Percentiles rank a stretch among this genome's conserved stretches.
Conservation (phyloP, 2,329 filamentous ascomycete species). For the Botrytis sinoallii region DNA sequence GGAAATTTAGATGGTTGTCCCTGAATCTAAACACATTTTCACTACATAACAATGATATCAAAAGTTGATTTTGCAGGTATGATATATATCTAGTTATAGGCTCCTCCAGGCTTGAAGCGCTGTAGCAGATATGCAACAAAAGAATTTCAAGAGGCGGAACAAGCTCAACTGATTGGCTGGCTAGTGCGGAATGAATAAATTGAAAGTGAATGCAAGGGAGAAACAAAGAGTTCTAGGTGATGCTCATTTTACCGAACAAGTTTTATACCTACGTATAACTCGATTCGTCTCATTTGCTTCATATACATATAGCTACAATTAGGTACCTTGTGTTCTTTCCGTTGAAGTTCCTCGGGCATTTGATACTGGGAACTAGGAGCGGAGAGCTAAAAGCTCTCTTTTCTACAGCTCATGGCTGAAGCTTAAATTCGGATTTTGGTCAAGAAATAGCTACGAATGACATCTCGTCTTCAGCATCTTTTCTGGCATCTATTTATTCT, state of each 20-base stretch:
- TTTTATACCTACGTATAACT: background rate
- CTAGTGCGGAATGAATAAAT: background rate
- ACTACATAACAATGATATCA: background rate
- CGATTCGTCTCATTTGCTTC: background rate
- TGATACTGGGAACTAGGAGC: accelerated
- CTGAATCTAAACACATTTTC: background rate
- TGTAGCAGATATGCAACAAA: conserved; percentile 3
- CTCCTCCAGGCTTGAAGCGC: background rate
- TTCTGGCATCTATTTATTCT: too few species aligned
- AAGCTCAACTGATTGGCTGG: background rate
- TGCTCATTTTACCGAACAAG: background rate
- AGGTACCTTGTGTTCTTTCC: too few species aligned
- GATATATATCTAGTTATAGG: background rate
- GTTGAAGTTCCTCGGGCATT: background rate
- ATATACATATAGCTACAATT: background rate
- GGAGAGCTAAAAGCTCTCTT: background rate
- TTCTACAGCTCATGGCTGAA: background rate
- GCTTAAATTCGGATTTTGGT: accelerated
- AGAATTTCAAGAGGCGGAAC: background rate
- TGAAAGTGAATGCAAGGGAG: background rate
- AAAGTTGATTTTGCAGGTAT: background rate
- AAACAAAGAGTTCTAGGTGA: background rate
- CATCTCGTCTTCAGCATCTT: accelerated
- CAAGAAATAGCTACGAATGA: too few species aligned
- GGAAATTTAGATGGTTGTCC: too few species aligned